Evolutionary conservation across 768 basidiomycete genomes (phyloP), one percentile per base, ranked within the genome.

Genomic region (Podaxis sp.): DNA sequence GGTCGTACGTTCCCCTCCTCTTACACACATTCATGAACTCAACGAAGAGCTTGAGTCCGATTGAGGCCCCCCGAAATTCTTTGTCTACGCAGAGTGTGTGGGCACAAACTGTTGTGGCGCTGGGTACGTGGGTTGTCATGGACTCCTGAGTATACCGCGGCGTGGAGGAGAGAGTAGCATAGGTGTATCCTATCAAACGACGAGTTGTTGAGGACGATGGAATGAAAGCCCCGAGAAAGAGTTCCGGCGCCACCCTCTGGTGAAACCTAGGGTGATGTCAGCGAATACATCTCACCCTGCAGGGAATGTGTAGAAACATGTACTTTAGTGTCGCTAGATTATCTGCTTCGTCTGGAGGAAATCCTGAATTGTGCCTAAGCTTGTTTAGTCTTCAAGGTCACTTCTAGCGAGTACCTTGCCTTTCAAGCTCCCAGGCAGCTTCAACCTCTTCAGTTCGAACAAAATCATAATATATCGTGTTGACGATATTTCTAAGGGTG

Each of bases 341-440:
- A 24, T 61, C 59, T 3, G 52, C 59, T 46, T 61, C 59, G 4
- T 61, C 59, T 4, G 59, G 40, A 19, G 59, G 59, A 54, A 61
- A 61, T 3, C 59, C 59, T 61, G 24, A 4, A 33, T 19, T 5
- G 41, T 15, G n/a, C 41, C 12, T 33, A 33, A 33, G 33, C 33
- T 33, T 9, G 33, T 33, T 9, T 33, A 33, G 8, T 9, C 8
- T 33, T 33, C 33, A 33, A 33, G 33, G 8, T 33, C 8, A 33
- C 33, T 33, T 33, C 33, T 33, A 33, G 33, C 33, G 9, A 27
- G 27, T 36, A 61, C 59, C 59, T 43, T 61, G 59, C n/a, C 29
- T 38, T 37, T 61, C 59, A 36, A 61, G 41, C 24, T 54, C 36
- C 40, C 51, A 52, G n/a, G 27, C 59, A 13, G 25, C 15, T 13